Conservation (phyloP, 1,284 basidiomycete genomes). For the Cryptococcus deneoformans region DNA sequence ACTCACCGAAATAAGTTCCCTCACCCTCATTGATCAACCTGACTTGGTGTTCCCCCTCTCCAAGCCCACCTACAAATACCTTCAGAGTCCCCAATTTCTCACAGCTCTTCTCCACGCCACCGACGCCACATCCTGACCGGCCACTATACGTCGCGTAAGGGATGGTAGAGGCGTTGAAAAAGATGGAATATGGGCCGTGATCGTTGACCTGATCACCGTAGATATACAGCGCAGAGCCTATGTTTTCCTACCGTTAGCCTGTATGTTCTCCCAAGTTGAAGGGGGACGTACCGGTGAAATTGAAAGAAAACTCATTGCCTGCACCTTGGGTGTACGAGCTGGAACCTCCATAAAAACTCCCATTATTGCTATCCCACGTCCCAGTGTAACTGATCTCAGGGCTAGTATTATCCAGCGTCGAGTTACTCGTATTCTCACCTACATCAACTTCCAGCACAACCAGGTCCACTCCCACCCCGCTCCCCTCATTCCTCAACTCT, state of each 20-base stretch:
- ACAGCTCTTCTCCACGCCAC: slow-evolving; percentile 37
- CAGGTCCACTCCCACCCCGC: slow-evolving; percentile 37
- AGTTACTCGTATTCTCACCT: slow-evolving; percentile 39
- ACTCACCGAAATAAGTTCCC: slow-evolving; percentile 47
- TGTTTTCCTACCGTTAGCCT: neutral
- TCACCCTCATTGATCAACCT: slow-evolving; percentile 38
- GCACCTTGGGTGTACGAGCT: slow-evolving; percentile 39
- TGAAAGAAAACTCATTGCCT: slow-evolving; percentile 32
- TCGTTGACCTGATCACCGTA: slow-evolving; percentile 52
- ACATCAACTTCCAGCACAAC: slow-evolving; percentile 31
- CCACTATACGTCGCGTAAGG: slow-evolving; percentile 30
- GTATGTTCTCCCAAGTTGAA: neutral
- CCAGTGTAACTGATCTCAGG: slow-evolving; percentile 37
- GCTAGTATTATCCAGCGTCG: slow-evolving; percentile 41
- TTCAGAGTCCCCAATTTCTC: slow-evolving; percentile 49
- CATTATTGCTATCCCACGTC: slow-evolving; percentile 43
- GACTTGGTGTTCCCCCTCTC: slow-evolving; percentile 35
- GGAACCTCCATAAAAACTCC: slow-evolving; percentile 38
- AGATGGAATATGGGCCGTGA: slow-evolving; percentile 46
- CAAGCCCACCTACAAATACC: slow-evolving; percentile 34
- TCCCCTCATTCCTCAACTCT: slow-evolving; percentile 31
- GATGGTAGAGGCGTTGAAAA: slow-evolving; percentile 35
- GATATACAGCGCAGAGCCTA: slow-evolving; percentile 48
- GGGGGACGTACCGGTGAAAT: slow-evolving; percentile 31
- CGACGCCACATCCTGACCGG: slow-evolving; percentile 42